These are phyloP conservation scores for Penicillium sp. DNA, from an alignment of 2,329 filamentous ascomycete genomes.

Conservation along the genomic window DNA sequence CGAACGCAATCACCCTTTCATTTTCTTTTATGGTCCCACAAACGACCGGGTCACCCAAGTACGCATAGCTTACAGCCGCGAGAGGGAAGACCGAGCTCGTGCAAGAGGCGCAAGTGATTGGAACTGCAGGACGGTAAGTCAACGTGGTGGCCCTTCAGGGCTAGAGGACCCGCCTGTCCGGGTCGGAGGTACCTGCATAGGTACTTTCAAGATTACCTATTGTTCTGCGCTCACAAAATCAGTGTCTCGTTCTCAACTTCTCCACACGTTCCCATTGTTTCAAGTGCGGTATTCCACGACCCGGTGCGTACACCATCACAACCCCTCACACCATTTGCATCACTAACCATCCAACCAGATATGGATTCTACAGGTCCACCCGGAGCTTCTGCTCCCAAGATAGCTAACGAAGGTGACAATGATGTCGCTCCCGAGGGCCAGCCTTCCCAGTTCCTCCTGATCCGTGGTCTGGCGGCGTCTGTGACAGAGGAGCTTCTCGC, in stretches of 20 bases:
- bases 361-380: constrained; percentile 28
- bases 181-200: background rate
- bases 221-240: constrained; percentile 1
- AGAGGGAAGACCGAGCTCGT: constrained; percentile 44
- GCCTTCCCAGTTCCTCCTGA: constrained; percentile 66
- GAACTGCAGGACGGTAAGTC: constrained; percentile 46
- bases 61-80: constrained; percentile 47
- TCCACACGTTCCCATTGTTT: constrained; percentile 50
- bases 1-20: constrained; percentile 44
- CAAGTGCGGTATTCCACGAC: constrained; percentile 49
- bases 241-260: constrained; percentile 53
- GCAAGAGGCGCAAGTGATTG: constrained; percentile 47
- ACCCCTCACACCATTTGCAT: background rate
- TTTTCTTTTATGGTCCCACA: constrained; percentile 44
- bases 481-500: constrained; percentile 65
- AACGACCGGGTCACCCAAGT: constrained; percentile 38
- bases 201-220: background rate
- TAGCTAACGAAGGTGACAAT: constrained; percentile 47
- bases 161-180: background rate
- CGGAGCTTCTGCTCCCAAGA: constrained; percentile 35
- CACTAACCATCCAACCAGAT: constrained; percentile 16
- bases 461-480: constrained; percentile 61
- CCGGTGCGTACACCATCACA: constrained; percentile 37
- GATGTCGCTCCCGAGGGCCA: constrained; percentile 48
- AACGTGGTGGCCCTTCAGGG: background rate